Conservation (phyloP, 2,329 filamentous ascomycete genomes). For the Calonectria crousiana region DNA sequence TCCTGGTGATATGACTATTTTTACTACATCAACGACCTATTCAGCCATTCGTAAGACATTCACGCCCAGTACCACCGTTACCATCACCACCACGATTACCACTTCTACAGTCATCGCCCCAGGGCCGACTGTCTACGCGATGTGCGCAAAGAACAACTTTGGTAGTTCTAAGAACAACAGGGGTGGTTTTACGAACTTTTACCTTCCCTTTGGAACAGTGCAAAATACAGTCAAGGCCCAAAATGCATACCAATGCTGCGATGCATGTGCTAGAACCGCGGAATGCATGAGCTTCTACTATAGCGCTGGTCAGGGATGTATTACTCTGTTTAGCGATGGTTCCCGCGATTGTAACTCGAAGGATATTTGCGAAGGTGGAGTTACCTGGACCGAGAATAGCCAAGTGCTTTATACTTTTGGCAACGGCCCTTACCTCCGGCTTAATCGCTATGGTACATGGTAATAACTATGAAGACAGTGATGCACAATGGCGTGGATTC, state of each 20-base stretch:
- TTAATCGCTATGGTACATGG: neutral
- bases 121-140: neutral
- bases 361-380: neutral
- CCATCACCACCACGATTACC: neutral
- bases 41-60: neutral
- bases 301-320: neutral
- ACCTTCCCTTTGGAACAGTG: neutral
- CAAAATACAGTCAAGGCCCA: neutral
- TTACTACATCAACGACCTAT: neutral
- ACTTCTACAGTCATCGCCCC: neutral
- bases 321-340: neutral
- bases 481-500: neutral
- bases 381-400: neutral
- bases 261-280: neutral
- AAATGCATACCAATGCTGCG: neutral
- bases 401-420: neutral
- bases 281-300: neutral
- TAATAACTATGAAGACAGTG: neutral
- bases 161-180: neutral
- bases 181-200: neutral
- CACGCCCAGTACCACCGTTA: neutral
- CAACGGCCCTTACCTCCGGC: neutral
- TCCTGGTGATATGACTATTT: neutral
- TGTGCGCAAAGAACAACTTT: neutral
- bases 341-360: neutral